Evolutionary conservation across 2,329 filamentous ascomycete species (phyloP).

Genomic region (Cercospora sp.): DNA sequence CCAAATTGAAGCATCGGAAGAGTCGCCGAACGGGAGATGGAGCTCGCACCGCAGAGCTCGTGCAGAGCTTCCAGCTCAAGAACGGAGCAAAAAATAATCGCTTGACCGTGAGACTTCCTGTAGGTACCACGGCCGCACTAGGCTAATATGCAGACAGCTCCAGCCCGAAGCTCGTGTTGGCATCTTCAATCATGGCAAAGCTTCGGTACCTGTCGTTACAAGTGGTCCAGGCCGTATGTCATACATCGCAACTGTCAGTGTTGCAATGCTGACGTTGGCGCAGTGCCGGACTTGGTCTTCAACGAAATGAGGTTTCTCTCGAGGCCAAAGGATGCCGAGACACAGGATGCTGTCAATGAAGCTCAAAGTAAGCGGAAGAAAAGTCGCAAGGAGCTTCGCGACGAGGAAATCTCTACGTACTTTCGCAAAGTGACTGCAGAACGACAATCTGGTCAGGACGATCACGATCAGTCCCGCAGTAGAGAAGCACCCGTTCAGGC

Average conservation of each 20-base stretch:
- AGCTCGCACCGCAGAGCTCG: conserved; percentile 40
- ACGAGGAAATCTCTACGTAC: conserved; percentile 49
- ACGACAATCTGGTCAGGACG: background rate
- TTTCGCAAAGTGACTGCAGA: conserved; percentile 36
- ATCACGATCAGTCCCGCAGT: background rate
- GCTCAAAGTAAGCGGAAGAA: conserved; percentile 38
- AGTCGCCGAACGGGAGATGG: conserved; percentile 41
- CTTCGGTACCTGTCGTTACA: conserved; percentile 47
- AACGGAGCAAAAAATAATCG: conserved; percentile 46
- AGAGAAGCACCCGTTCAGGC: background rate
- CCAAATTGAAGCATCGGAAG: conserved; percentile 36
- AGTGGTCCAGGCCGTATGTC: conserved; percentile 44
- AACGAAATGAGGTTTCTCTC: conserved; percentile 53
- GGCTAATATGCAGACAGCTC: conserved; percentile 38
- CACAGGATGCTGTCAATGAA: conserved; percentile 25
- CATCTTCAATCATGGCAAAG: conserved; percentile 52
- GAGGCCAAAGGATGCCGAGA: conserved; percentile 36
- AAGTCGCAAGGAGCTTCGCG: conserved; percentile 36
- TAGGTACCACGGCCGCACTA: background rate
- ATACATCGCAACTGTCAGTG: conserved; percentile 29
- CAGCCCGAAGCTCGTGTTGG: conserved; percentile 45
- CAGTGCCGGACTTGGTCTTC: conserved; percentile 55
- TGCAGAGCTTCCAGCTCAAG: conserved; percentile 48
- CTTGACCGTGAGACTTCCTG: conserved; percentile 45
- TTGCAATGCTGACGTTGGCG: conserved; percentile 22